Base-by-base conservation (phyloP, 176 grass and related monocot genomes). In the Ensete glaucum region DNA sequence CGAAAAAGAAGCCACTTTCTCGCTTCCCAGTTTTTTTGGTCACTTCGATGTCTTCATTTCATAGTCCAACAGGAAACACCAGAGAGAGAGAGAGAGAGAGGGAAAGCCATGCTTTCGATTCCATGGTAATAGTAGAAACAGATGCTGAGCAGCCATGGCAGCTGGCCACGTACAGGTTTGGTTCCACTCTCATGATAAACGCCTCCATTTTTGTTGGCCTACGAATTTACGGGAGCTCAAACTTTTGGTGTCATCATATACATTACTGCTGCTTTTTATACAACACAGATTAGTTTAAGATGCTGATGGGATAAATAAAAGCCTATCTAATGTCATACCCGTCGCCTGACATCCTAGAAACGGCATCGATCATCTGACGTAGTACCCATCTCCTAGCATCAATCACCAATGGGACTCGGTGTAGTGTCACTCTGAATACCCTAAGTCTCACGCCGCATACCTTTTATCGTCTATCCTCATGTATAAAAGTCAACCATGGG, bases 1-100 rank as follows among this genome's bases (percentile, higher is more conserved):
- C 69, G 48, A 79, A 6, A 79, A 81, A 62, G 74, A 71, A 80
- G 74, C 54, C 2, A 52, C 70, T 69, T 56, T 52, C 53, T 68
- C 78, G 24, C 77, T 76, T 70, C 22, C 22, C 22, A 23, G 22
- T 0, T 23, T 23, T 23, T 23, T 23, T 0, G 22, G 22, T 23
- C 22, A 23, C 22, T 23, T 23, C 22, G 22, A 23, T 23, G 22
- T 23, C 22, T 23, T 23, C 22, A 23, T 23, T 23, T 23, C 22
- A 23, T 23, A 23, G 22, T 23, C 22, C 22, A 23, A 23, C 27
- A 59, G 23, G 27, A 58, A 19, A 59, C 12, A 50, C 48, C 26
- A 34, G 54, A 58, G 22, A 23, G 25, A 29, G 53, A 15, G 25
- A 16, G 53, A 55, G 14, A 71, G 48, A 72, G 48, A 54, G 48